Evolutionary conservation across 768 basidiomycete genomes (phyloP).

Genomic region (Kwoniella dejecticola): DNA sequence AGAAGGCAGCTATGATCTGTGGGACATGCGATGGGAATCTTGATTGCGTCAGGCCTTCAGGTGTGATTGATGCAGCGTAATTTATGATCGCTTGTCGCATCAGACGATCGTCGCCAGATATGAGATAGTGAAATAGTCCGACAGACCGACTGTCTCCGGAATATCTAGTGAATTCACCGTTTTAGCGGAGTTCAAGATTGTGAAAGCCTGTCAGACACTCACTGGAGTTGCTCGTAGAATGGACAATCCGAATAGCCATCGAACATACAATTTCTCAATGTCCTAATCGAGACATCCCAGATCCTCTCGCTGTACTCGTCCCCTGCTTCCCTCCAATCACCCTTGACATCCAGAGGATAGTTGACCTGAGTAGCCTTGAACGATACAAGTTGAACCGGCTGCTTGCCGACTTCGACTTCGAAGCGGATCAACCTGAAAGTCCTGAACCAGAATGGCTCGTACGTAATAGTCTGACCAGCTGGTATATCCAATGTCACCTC

Average conservation of each 20-base stretch:
- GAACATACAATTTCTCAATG: constrained; percentile 40
- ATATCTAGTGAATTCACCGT: constrained; percentile 15
- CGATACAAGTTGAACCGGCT: constrained; percentile 9
- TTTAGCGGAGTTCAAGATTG: not conserved
- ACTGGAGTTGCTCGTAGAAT: constrained; percentile 42
- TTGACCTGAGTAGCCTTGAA: constrained; percentile 31
- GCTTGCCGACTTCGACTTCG: constrained; percentile 5
- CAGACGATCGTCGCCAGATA: constrained; percentile 38
- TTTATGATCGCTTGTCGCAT: constrained; percentile 32
- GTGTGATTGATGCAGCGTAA: constrained; percentile 33
- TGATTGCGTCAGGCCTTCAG: constrained; percentile 34
- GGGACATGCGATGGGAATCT: constrained; percentile 35
- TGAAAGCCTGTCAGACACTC: not conserved
- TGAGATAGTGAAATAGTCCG: constrained; percentile 36
- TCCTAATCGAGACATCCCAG: constrained; percentile 34
- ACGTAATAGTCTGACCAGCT: constrained; percentile 6
- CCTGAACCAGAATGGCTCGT: constrained; percentile 28
- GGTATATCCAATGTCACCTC: constrained; percentile 16
- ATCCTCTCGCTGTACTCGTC: constrained; percentile 25
- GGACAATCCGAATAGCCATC: constrained; percentile 44
- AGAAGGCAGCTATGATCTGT: constrained; percentile 41
- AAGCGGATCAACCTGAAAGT: constrained; percentile 21
- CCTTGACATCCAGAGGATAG: constrained; percentile 33
- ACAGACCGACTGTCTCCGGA: constrained; percentile 38
- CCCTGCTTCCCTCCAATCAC: constrained; percentile 22